phyloP scores from a whole-genome alignment of 352 stramenopile species.

The Halophytophthora batemanensis region DNA sequence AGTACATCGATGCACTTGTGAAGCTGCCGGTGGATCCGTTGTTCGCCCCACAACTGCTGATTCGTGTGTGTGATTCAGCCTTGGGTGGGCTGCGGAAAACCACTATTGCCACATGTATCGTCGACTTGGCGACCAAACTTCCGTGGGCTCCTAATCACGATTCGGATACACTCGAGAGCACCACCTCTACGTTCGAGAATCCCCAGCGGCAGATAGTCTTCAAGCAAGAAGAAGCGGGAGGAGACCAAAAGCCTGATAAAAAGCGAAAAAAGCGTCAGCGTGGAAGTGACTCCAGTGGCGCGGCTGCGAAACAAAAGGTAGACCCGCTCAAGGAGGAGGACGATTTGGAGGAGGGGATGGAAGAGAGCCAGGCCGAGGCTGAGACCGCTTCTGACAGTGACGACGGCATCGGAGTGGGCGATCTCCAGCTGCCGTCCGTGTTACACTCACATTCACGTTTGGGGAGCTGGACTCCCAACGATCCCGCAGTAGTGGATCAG shows the following conservation, averaged over 20 bases:
- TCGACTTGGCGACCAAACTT: constrained; percentile 58
- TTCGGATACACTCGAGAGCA: constrained; percentile 7
- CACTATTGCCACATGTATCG: constrained; percentile 48
- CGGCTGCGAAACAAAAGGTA: constrained; percentile 7
- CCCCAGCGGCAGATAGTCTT: constrained; percentile 17
- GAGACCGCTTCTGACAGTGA: constrained; percentile 19
- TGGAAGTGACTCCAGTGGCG: constrained; percentile 3
- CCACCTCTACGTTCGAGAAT: constrained; percentile 42
- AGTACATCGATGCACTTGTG: constrained; percentile 43
- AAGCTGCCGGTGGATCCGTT: constrained; percentile 60
- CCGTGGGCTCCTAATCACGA: constrained; percentile 66
- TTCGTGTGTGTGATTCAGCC: constrained; percentile 55
- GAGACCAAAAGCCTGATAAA: not conserved
- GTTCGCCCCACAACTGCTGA: constrained; percentile 55
- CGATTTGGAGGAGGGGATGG: constrained; percentile 9
- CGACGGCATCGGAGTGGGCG: constrained; percentile 63
- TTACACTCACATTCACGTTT: constrained; percentile 21
- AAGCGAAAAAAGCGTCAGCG: constrained; percentile 2
- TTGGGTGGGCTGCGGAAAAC: constrained; percentile 57
- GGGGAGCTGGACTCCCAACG: constrained; percentile 9
- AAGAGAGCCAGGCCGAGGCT: constrained; percentile 17
- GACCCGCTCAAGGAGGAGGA: constrained; percentile 8
- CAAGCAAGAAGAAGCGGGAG: constrained; percentile 6
- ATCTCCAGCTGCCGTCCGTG: constrained; percentile 27
- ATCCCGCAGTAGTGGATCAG: constrained; percentile 57